phyloP scores from a whole-genome alignment of 441 rosid species.

The Populus hybrid region DNA sequence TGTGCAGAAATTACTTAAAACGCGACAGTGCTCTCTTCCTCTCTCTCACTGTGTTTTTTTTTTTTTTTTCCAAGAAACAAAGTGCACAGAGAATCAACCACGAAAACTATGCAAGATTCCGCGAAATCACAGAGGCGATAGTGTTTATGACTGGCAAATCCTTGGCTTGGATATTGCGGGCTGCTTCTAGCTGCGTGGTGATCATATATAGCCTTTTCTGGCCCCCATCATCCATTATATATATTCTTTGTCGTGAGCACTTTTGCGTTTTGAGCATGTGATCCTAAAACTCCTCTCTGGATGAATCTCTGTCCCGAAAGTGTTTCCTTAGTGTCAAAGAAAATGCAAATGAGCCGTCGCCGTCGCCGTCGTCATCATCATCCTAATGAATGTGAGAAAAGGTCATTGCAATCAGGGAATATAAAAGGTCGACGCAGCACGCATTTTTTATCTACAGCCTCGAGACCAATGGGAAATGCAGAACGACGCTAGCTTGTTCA shows the following conservation, averaged over 20 bases:
- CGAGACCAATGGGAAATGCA: not conserved
- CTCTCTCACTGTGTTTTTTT: no score
- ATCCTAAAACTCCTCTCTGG: not conserved
- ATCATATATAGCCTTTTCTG: not conserved
- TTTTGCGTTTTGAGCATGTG: conserved; percentile 2
- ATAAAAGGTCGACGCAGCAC: not conserved
- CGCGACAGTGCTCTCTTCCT: no score
- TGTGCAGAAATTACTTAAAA: no score
- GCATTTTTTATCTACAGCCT: not conserved
- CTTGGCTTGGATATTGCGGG: not conserved
- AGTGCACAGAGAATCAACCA: no score
- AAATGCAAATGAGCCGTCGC: not conserved
- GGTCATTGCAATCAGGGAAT: not conserved
- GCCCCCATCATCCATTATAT: not conserved
- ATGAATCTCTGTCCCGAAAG: conserved; percentile 9
- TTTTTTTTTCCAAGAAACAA: no score
- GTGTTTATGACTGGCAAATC: no score
- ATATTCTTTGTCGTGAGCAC: no score
- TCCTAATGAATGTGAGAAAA: not conserved
- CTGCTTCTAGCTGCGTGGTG: no score
- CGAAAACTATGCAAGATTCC: no score
- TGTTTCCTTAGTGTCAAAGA: conserved; percentile 32
- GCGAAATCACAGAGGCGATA: no score
- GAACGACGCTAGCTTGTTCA: not conserved
- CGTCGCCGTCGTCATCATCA: not conserved